Percentiles rank a stretch among this genome's conserved stretches.
Evolutionary conservation across 1,284 basidiomycete species (phyloP).

Genomic region (Rhodofomes roseus): DNA sequence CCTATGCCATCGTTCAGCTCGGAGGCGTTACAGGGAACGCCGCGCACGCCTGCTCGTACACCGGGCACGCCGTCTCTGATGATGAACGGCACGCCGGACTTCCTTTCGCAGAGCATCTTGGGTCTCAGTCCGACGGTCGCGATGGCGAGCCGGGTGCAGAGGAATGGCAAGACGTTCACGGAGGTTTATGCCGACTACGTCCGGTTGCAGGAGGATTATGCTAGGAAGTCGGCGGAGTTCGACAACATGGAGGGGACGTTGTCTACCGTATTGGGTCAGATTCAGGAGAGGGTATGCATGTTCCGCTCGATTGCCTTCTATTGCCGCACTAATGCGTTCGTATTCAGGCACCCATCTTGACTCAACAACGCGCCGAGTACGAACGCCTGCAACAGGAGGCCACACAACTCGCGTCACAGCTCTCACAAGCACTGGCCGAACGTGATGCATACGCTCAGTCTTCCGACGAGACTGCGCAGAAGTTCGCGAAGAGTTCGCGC

Average conservation of each 20-base stretch:
- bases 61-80: constrained; percentile 40
- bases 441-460: constrained; percentile 52
- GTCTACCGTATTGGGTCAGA: constrained; percentile 72
- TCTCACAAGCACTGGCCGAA: constrained; percentile 67
- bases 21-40: constrained; percentile 12
- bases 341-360: constrained; percentile 79
- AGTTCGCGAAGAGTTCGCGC: constrained; percentile 53
- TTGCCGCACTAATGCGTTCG: neutral
- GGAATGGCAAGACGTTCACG: constrained; percentile 82
- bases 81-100: constrained; percentile 39
- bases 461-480: constrained; percentile 58
- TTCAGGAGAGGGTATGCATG: constrained; percentile 77
- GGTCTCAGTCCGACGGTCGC: constrained; percentile 82
- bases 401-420: constrained; percentile 74
- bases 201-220: constrained; percentile 78
- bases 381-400: constrained; percentile 76
- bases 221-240: constrained; percentile 75
- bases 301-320: constrained; percentile 9
- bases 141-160: constrained; percentile 76
- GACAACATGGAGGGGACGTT: constrained; percentile 78
- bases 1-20: constrained; percentile 45
- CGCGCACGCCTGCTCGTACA: constrained; percentile 35
- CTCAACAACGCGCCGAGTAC: constrained; percentile 85
- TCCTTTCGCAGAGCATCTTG: constrained; percentile 49
- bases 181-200: constrained; percentile 90